Percentiles rank a stretch among this genome's conserved stretches.
These are phyloP conservation scores for Plasmodium sp. DNA, from an alignment of 169 alveolate genomes.

Conservation along the genomic window DNA sequence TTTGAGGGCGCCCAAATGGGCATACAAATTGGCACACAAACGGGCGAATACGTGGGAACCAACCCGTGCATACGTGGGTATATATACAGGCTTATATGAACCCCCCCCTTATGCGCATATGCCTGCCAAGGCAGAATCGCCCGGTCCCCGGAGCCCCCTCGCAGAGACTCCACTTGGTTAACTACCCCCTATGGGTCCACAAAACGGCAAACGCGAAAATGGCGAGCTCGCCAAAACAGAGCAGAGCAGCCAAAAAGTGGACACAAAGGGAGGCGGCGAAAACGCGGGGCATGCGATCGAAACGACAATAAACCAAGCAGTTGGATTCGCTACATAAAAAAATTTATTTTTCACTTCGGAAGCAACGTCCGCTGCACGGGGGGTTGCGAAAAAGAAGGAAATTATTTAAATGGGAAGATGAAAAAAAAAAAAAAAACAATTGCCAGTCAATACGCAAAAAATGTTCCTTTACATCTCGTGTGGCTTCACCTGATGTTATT, in stretches of 20 bases:
- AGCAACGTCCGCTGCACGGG: neutral
- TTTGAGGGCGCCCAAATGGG: neutral
- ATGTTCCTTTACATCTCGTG: neutral
- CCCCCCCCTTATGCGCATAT: neutral
- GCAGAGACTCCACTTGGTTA: neutral
- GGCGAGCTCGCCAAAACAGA: neutral
- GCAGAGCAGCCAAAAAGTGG: neutral
- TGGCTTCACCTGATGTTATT: neutral
- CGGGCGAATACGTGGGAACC: neutral
- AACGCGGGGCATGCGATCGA: neutral
- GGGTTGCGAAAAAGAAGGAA: neutral
- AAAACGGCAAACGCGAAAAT: neutral
- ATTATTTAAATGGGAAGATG: neutral
- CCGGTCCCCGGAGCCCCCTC: neutral
- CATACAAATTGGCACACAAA: neutral
- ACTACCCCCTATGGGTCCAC: neutral
- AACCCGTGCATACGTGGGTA: neutral
- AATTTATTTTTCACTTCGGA: neutral
- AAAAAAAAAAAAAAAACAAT: neutral
- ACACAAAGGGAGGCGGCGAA: neutral
- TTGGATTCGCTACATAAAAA: neutral
- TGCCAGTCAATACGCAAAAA: neutral
- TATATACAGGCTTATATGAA: neutral
- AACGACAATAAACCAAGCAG: neutral
- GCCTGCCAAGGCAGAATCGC: neutral